Percentiles rank a stretch among this genome's conserved stretches.
Conservation (phyloP, 371 early-diverging fungal species). For the Rhizopus delemar region DNA sequence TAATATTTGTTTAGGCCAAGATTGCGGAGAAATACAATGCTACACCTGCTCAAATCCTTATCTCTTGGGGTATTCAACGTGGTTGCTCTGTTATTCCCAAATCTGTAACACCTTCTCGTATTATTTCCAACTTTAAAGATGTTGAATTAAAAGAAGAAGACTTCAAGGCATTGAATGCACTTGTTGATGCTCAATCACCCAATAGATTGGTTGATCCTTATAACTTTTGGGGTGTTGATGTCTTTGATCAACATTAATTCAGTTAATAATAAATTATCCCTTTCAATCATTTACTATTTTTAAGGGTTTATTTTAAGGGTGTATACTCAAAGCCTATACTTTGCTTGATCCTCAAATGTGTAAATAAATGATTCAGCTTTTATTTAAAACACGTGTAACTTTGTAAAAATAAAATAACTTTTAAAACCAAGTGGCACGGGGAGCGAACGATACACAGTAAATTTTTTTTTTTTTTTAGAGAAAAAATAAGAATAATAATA, state of each 20-base stretch:
- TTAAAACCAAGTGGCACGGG: constrained; percentile 10
- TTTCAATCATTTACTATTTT: too few species aligned
- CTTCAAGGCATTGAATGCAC: constrained; percentile 12
- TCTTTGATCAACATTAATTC: constrained; percentile 29
- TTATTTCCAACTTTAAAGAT: constrained; percentile 33
- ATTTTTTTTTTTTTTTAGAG: constrained; percentile 4
- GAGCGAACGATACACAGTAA: constrained; percentile 8
- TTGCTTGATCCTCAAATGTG: too few species aligned
- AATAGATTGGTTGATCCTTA: constrained; percentile 27
- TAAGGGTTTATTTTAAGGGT: too few species aligned
- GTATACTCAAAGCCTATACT: too few species aligned
- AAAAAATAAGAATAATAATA: background rate
- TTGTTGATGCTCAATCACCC: constrained; percentile 10
- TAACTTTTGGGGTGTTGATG: constrained; percentile 34
- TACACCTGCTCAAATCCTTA: constrained; percentile 70
- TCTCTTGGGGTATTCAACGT: constrained; percentile 73
- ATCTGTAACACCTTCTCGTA: constrained; percentile 41
- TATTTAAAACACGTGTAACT: constrained; percentile 7
- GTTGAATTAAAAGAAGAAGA: constrained; percentile 20
- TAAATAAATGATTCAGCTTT: background rate
- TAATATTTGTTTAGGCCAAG: constrained; percentile 21
- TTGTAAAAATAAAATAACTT: background rate
- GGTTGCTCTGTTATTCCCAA: constrained; percentile 54
- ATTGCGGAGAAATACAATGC: constrained; percentile 64
- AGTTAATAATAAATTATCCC: background rate